Evolutionary conservation across 208 protist genomes (phyloP), one percentile per base, ranked within the genome.

Genomic region (Trypanosoma cruzi): DNA sequence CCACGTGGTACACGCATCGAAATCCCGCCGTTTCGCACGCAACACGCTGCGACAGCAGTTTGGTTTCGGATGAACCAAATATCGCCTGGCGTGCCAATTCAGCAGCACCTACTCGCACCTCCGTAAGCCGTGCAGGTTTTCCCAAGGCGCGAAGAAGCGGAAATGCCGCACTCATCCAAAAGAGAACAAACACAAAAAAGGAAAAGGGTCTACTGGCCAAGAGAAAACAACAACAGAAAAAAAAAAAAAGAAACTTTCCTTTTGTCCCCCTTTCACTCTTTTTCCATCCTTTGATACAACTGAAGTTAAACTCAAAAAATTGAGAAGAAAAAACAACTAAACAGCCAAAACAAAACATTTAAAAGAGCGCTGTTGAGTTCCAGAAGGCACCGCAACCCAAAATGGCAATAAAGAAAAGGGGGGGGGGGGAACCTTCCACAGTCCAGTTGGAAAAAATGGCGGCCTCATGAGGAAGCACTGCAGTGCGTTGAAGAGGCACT

Each of bases 61-160:
- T 22, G 31, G 16, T 46, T 31, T 5, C 32, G 29, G 18, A 11
- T 0, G 26, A 22, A 37, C 68, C 78, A 50, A 73, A 66, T 24
- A 68, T 48, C 28, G 65, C 5, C 37, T 62, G 29, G n/a, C 28
- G 57, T 64, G 65, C 57, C 34, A 20, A 16, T 36, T 37, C 29
- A 37, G 58, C 52, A 42, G 37, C 32, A 26, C 40, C 10, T 20
- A 64, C 16, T 24, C 57, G 32, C 42, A 77, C 59, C 49, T 67
- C 29, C 4, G 57, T 70, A 13, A 71, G 36, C 0, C 37, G 49
- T 34, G 71, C 48, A 7, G 57, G n/a, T 16, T 67, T 56, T 37
- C 64, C 71, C 26, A 77, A 57, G 0, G 71, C 40, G 8, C 57
- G 55, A 62, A 77, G 64, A 53, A 77, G 46, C 13, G 71, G 71